Base-by-base conservation (phyloP, 176 grass and related monocot genomes). In the Alloteropsis semialata region DNA sequence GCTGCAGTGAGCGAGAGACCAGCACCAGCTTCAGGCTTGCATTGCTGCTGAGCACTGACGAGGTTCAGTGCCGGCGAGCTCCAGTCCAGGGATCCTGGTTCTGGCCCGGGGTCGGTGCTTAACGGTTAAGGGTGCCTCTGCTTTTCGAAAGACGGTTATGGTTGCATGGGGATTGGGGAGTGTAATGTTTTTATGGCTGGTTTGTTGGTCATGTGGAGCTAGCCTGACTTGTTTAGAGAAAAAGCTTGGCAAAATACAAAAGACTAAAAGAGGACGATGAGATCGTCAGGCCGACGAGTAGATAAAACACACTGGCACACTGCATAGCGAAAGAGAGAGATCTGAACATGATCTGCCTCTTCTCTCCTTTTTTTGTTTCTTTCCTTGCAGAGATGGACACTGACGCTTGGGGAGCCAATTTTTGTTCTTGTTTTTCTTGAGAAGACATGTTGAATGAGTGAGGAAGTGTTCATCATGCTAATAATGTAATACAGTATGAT, bases 311-410 rank as follows among this genome's bases (percentile, higher is more conserved):
- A 25, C 54, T 39, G n/a, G n/a, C 48, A 68, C 42, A 41, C 17
- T 8, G 22, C 11, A 37, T 25, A 63, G 29, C 71, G 57, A 75
- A 75, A 22, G 41, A 45, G 28, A 61, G 29, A 69, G 2, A 38
- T 87, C 50, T 44, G 36, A 82, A 53, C 30, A n/a, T 43, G 54
- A 82, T 77, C 19, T 43, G 72, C 29, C 39, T 28, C 65, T 71
- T 43, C 17, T 13, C 24, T 15, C 49, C 79, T 71, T 82, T 71
- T 82, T 83, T 78, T 71, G 63, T 76, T 82, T 77, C 42, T 83
- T 69, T 77, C 43, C 17, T 54, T 54, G 53, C 3, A 7, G 19
- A 11, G 54, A 57, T 51, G 62, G 62, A 24, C 46, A 55, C 21
- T 18, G 39, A 9, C 8, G 59, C 76, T 11, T 42, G 59, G 22